A percentile compares a stretch with the other conserved stretches of the same genome.
Conservation (phyloP, 495 filamentous ascomycete species). For the Amniculicola lignicola region DNA sequence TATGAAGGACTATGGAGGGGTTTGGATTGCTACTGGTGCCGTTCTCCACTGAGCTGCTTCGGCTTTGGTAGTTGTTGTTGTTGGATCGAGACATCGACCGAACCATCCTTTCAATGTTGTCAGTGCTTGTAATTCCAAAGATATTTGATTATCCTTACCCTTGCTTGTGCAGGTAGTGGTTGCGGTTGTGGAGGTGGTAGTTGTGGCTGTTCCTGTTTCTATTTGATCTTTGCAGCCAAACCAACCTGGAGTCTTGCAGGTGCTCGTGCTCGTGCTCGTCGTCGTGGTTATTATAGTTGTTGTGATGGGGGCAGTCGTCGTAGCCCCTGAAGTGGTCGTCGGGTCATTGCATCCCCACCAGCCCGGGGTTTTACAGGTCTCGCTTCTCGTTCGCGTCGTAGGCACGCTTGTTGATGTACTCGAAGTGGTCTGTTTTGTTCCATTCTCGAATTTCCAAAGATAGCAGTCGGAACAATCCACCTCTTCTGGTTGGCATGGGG, state of each 20-base stretch:
- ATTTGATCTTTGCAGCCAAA: constrained; percentile 28
- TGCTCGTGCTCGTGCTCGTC: constrained; percentile 20
- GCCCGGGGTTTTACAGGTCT: constrained; percentile 27
- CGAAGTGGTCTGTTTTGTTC: constrained; percentile 14
- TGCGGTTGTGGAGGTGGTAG: not conserved
- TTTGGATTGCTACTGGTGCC: constrained; percentile 9
- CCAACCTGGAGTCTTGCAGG: constrained; percentile 8
- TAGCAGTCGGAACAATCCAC: constrained; percentile 24
- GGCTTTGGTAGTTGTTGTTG: constrained; percentile 6
- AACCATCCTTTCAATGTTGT: too few species aligned
- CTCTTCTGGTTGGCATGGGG: constrained; percentile 15
- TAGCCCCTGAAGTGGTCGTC: constrained; percentile 7
- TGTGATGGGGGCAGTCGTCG: not conserved
- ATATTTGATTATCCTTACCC: too few species aligned
- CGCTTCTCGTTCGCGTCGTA: constrained; percentile 12
- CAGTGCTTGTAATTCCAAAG: too few species aligned
- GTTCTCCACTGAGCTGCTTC: constrained; percentile 23
- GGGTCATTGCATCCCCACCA: constrained; percentile 26
- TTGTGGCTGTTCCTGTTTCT: constrained; percentile 1
- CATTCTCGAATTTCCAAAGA: constrained; percentile 28
- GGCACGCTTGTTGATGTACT: constrained; percentile 12
- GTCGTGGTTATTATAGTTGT: constrained; percentile 9
- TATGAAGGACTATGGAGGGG: constrained; percentile 7
- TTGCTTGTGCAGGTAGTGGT: constrained; percentile 21
- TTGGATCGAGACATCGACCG: constrained; percentile 19